These are phyloP conservation scores for Rosa persica DNA, from an alignment of 306 rosid genomes.

Conservation along the genomic window DNA sequence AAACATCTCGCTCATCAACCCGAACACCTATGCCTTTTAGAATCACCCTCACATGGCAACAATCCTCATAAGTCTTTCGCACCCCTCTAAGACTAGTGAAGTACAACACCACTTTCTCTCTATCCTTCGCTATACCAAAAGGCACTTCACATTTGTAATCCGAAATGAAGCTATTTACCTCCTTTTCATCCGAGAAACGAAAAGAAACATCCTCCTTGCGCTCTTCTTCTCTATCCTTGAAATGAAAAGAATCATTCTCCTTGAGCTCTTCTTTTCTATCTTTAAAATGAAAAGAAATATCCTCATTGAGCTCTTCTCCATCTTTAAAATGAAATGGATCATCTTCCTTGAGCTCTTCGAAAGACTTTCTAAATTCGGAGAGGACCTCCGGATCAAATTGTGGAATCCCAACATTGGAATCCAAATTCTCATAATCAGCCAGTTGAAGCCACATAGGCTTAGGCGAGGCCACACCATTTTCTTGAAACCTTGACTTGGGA, in stretches of 20 bases:
- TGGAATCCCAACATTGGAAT: conserved; percentile 28
- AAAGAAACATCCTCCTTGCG: neutral
- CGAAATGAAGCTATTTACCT: neutral
- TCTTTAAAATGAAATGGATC: conserved; percentile 13
- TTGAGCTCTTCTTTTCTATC: neutral
- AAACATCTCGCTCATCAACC: conserved; percentile 84
- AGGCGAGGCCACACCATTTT: conserved; percentile 25
- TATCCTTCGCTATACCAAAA: conserved; percentile 37
- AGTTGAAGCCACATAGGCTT: conserved; percentile 57
- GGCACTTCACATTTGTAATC: conserved; percentile 26
- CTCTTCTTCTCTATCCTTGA: neutral
- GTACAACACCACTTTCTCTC: conserved; percentile 57
- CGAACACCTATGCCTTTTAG: conserved; percentile 57
- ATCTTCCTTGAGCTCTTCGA: conserved; percentile 37
- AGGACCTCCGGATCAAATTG: conserved; percentile 54
- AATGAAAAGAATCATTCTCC: neutral
- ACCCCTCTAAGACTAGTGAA: conserved; percentile 83
- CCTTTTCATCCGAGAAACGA: conserved; percentile 21
- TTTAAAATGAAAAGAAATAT: neutral
- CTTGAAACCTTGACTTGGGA: conserved; percentile 30
- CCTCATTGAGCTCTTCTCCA: conserved; percentile 8
- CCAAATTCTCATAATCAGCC: conserved; percentile 23
- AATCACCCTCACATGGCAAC: conserved; percentile 68
- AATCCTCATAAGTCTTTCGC: conserved; percentile 86
- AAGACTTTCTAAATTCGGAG: conserved; percentile 51